phyloP scores from a whole-genome alignment of 352 stramenopile species.

The Phytophthora lateralis region DNA sequence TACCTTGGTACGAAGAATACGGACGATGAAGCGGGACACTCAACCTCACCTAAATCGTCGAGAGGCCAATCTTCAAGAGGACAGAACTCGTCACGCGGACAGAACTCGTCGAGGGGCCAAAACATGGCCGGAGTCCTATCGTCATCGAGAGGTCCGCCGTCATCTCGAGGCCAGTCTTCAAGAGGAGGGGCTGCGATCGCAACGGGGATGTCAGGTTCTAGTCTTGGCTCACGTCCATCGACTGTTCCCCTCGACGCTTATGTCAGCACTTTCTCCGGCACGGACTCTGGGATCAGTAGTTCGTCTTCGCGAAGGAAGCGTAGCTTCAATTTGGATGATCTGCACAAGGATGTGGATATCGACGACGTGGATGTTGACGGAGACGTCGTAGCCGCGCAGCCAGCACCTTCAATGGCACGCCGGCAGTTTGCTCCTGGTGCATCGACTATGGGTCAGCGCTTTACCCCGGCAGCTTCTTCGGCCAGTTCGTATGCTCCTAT shows the following conservation, averaged over 20 bases:
- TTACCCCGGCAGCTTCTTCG: constrained; percentile 21
- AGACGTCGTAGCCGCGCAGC: constrained; percentile 24
- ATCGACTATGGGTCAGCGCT: constrained; percentile 20
- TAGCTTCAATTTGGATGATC: constrained; percentile 44
- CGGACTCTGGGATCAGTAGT: constrained; percentile 18
- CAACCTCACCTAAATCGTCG: constrained; percentile 26
- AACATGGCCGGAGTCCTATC: constrained; percentile 11
- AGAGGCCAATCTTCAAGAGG: constrained; percentile 14
- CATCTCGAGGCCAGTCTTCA: constrained; percentile 25
- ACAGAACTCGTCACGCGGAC: constrained; percentile 18
- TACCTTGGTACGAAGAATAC: constrained; percentile 44
- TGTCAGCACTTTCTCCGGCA: constrained; percentile 28
- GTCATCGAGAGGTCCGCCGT: constrained; percentile 31
- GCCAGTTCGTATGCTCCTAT: constrained; percentile 30
- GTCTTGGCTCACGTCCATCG: constrained; percentile 23
- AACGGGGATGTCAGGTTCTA: constrained; percentile 24
- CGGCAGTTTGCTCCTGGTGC: constrained; percentile 19
- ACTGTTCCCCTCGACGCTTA: constrained; percentile 38
- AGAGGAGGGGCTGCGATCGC: constrained; percentile 20
- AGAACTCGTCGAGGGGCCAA: constrained; percentile 16
- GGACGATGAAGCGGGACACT: constrained; percentile 26
- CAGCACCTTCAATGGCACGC: constrained; percentile 1
- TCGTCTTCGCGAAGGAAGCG: constrained; percentile 35
- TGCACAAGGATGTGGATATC: constrained; percentile 42
- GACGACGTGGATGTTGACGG: constrained; percentile 39